Percentiles rank a stretch among this genome's conserved stretches.
These are phyloP conservation scores for Euphorbia schlechtendalii DNA, from an alignment of 441 rosid species.

Conservation along the genomic window DNA sequence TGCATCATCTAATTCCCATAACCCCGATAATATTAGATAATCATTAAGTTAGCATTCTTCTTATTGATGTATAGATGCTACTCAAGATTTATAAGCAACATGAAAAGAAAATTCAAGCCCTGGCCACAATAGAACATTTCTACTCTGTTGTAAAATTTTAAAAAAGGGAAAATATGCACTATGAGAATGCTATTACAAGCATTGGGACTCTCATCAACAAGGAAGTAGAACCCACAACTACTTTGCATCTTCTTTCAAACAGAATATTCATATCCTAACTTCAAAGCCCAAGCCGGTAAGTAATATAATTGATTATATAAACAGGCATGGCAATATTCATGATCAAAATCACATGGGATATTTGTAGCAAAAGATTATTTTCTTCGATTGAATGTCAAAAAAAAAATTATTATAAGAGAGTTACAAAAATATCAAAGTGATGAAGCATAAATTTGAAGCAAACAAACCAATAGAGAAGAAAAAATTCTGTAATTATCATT, in stretches of 20 bases:
- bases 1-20: background rate
- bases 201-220: too few species aligned
- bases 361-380: too few species aligned
- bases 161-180: background rate
- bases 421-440: too few species aligned
- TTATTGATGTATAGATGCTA: background rate
- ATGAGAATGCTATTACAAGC: background rate
- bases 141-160: background rate
- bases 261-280: too few species aligned
- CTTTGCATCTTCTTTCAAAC: too few species aligned
- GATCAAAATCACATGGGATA: too few species aligned
- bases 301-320: too few species aligned
- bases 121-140: background rate
- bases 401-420: too few species aligned
- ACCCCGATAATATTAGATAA: background rate
- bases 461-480: background rate
- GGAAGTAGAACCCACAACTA: too few species aligned
- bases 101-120: background rate
- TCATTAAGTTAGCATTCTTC: background rate
- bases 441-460: conserved; percentile 4
- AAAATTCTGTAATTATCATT: background rate
- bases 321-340: too few species aligned
- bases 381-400: too few species aligned
- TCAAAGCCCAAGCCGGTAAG: too few species aligned
- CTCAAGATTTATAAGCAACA: background rate